A percentile compares a stretch with the other conserved stretches of the same genome.
Conservation (phyloP, 192 early-diverging fungal species). For the Glomus cerebriforme region DNA sequence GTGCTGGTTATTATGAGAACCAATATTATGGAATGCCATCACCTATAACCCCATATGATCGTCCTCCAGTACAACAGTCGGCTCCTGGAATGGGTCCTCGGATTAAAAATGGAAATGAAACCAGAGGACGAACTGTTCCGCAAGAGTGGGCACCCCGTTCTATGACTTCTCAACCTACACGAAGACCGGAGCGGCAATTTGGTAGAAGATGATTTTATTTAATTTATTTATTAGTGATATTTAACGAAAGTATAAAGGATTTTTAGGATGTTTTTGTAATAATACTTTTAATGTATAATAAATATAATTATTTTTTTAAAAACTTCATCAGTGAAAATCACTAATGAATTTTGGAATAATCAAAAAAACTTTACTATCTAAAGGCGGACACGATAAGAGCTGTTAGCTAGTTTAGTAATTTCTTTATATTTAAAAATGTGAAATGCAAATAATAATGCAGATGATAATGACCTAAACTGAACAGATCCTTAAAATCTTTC, state of each 20-base stretch:
- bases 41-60: slow-evolving; percentile 27
- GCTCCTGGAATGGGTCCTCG: slow-evolving; percentile 24
- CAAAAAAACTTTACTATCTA: too few species aligned
- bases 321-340: too few species aligned
- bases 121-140: slow-evolving; percentile 17
- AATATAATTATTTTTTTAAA: too few species aligned
- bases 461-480: too few species aligned
- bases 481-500: too few species aligned
- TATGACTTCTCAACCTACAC: slow-evolving; percentile 23
- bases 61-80: slow-evolving; percentile 28
- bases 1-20: slow-evolving; percentile 32
- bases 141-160: slow-evolving; percentile 30
- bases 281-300: background rate
- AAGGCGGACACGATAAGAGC: too few species aligned
- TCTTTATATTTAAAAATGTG: too few species aligned
- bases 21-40: slow-evolving; percentile 31
- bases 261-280: background rate
- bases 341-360: too few species aligned
- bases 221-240: background rate
- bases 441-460: too few species aligned
- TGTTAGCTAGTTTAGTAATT: too few species aligned
- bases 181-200: slow-evolving; percentile 29
- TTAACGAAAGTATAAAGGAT: background rate
- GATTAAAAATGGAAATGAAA: slow-evolving; percentile 25
- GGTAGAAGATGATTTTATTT: slow-evolving; percentile 15